These are phyloP conservation scores for Salvia splendens DNA, from an alignment of 257 asterid genomes.

Conservation along the genomic window DNA sequence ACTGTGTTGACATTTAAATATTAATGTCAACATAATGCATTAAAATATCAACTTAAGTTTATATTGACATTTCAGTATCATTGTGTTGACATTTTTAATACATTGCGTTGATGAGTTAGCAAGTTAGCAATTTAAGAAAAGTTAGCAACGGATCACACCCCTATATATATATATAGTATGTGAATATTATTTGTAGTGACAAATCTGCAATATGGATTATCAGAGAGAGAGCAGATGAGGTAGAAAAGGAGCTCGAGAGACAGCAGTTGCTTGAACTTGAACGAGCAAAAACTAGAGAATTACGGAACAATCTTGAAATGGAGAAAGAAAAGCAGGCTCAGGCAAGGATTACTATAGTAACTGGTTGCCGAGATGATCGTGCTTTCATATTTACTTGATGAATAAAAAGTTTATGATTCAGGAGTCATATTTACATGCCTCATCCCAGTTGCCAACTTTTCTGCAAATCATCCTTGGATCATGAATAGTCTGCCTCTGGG, in stretches of 20 bases:
- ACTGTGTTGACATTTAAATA: too few species aligned
- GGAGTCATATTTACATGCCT: not conserved
- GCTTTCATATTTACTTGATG: constrained; percentile 6
- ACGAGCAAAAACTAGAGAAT: constrained; percentile 87
- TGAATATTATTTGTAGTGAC: constrained; percentile 10
- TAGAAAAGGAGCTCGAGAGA: constrained; percentile 89
- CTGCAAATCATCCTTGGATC: constrained; percentile 17
- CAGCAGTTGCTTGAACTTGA: constrained; percentile 81
- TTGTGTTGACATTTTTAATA: too few species aligned
- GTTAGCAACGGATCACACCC: too few species aligned
- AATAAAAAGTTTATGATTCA: constrained; percentile 2
- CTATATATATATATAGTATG: not conserved
- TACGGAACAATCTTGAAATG: constrained; percentile 86
- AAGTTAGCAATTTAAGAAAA: too few species aligned
- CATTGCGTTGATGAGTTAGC: too few species aligned
- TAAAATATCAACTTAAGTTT: too few species aligned
- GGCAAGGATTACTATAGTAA: constrained; percentile 51
- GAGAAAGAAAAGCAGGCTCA: constrained; percentile 96
- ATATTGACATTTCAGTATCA: too few species aligned
- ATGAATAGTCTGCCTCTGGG: constrained; percentile 1
- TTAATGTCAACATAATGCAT: too few species aligned
- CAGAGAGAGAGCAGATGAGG: constrained; percentile 81
- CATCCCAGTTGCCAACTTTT: constrained; percentile 6
- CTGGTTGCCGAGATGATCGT: constrained; percentile 10
- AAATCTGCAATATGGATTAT: constrained; percentile 29